Conservation (phyloP, 2,329 filamentous ascomycete species). For the Sporothrix dimorphospora region DNA sequence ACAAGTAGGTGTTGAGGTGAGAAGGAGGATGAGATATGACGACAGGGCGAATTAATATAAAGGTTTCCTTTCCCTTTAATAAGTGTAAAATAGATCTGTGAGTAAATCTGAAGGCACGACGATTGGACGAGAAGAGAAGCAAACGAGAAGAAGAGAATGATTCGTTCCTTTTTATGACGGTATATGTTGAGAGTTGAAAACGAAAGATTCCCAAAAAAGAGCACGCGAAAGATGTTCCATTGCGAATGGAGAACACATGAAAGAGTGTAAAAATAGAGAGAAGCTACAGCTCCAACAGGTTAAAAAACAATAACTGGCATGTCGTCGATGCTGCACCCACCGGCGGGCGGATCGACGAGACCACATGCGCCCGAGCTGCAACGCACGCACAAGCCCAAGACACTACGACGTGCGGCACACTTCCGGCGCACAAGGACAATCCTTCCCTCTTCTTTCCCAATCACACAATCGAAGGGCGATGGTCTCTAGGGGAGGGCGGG, state of each 20-base stretch:
- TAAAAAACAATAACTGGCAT: background rate
- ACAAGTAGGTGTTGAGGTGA: background rate
- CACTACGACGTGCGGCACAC: background rate
- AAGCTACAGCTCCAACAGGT: background rate
- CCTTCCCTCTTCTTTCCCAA: background rate
- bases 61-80: too few relatives aligned
- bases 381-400: background rate
- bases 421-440: background rate
- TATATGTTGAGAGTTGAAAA: background rate
- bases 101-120: too few relatives aligned
- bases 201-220: background rate
- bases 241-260: background rate
- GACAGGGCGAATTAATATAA: background rate
- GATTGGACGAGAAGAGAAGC: background rate
- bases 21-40: background rate
- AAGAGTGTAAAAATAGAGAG: background rate
- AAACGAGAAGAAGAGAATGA: background rate
- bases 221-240: background rate
- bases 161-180: too few relatives aligned
- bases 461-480: background rate
- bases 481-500: background rate
- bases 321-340: background rate
- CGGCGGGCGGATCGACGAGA: background rate
- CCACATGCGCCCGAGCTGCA: constrained; percentile 19
- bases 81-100: too few relatives aligned